These are phyloP conservation scores for Taiozyma sp. DNA, from an alignment of 1,139 yeast species.

Conservation along the genomic window DNA sequence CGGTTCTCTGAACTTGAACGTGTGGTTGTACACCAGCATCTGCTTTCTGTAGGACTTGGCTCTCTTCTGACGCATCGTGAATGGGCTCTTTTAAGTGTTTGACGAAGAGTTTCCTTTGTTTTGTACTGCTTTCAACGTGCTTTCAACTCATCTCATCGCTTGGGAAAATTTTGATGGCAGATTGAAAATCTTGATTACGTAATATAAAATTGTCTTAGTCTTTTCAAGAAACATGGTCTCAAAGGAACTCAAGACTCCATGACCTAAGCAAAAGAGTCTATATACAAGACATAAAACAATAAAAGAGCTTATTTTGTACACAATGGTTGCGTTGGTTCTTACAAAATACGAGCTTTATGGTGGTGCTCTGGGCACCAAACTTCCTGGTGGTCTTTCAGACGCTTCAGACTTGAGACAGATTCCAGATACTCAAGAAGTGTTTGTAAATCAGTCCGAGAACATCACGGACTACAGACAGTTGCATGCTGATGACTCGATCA, in stretches of 20 bases:
- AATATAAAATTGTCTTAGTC: too few relatives aligned
- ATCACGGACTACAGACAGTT: slow-evolving; percentile 28
- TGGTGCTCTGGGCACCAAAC: slow-evolving; percentile 59
- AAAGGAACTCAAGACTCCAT: too few relatives aligned
- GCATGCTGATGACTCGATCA: slow-evolving; percentile 52
- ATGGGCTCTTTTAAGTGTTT: neutral
- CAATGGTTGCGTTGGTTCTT: neutral
- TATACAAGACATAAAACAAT: too few relatives aligned
- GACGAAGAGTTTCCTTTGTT: too few relatives aligned
- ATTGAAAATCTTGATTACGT: too few relatives aligned
- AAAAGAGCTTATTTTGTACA: neutral
- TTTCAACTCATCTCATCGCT: too few relatives aligned
- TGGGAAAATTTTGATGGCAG: too few relatives aligned
- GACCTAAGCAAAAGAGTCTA: too few relatives aligned
- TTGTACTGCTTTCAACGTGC: too few relatives aligned
- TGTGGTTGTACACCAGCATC: slow-evolving; percentile 75
- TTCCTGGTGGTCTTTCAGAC: slow-evolving; percentile 60
- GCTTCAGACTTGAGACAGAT: slow-evolving; percentile 72
- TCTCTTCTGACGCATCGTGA: slow-evolving; percentile 86
- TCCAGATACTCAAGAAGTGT: slow-evolving; percentile 90
- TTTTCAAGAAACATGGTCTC: too few relatives aligned
- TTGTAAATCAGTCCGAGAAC: slow-evolving; percentile 38
- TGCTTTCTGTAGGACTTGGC: slow-evolving; percentile 93
- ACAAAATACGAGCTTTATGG: slow-evolving; percentile 49
- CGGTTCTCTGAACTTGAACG: slow-evolving; percentile 92